A percentile compares a stretch with the other conserved stretches of the same genome.
These are phyloP conservation scores for Alternaria rosae DNA, from an alignment of 2,329 filamentous ascomycete species.

Conservation along the genomic window DNA sequence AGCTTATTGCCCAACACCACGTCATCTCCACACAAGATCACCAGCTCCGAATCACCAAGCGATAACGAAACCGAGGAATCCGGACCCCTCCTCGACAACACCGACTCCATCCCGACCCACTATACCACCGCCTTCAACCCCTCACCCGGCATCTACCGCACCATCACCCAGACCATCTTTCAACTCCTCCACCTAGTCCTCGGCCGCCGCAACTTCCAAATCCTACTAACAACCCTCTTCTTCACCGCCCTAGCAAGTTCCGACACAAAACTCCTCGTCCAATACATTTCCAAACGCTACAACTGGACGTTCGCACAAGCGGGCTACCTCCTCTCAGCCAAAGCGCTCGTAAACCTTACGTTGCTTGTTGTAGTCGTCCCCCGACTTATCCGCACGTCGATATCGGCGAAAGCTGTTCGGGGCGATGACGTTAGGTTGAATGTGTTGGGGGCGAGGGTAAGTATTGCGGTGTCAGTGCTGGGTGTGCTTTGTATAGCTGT, in stretches of 20 bases:
- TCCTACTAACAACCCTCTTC: constrained; percentile 44
- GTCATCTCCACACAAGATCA: background rate
- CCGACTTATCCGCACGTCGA: constrained; percentile 40
- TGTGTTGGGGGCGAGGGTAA: constrained; percentile 39
- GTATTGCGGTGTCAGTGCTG: constrained; percentile 43
- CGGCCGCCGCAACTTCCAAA: constrained; percentile 44
- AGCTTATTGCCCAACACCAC: constrained; percentile 24
- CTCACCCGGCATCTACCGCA: constrained; percentile 19
- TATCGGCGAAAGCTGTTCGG: constrained; percentile 29
- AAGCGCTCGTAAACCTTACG: constrained; percentile 47
- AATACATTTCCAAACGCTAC: constrained; percentile 51
- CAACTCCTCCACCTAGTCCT: constrained; percentile 29
- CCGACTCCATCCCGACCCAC: constrained; percentile 11
- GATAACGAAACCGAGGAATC: constrained; percentile 22
- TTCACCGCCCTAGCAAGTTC: constrained; percentile 49
- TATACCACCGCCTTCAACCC: constrained; percentile 38
- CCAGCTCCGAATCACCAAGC: background rate
- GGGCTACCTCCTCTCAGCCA: constrained; percentile 49
- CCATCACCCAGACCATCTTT: constrained; percentile 19
- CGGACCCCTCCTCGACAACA: constrained; percentile 31
- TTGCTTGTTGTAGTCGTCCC: constrained; percentile 45
- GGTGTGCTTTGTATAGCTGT: constrained; percentile 46
- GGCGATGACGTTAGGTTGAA: constrained; percentile 42
- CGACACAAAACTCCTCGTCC: constrained; percentile 48
- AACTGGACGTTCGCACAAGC: constrained; percentile 49